Base-by-base conservation (phyloP, 208 protist genomes). In the Wallacemonas sp. region DNA sequence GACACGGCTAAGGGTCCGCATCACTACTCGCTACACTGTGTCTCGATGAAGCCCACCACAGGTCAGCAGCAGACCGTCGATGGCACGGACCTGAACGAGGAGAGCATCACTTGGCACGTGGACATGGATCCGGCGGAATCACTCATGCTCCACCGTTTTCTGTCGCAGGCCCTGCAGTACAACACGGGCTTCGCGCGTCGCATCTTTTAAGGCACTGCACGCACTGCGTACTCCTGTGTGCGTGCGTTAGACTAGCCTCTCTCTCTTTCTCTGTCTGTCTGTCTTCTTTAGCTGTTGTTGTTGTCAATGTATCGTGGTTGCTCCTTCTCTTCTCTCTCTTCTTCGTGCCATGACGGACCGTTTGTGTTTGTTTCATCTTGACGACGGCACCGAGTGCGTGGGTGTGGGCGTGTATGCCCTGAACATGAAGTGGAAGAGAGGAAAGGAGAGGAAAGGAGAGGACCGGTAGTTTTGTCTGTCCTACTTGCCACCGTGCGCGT, bases 61-160 rank as follows among this genome's bases (percentile, higher is more conserved):
- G 77, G 78, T 29, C 76, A 86, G 78, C 71, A 69, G 45, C 71
- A 88, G 67, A 61, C 62, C 10, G 44, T 39, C 12, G 75, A 83
- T 22, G 76, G 75, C 61, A 54, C 55, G 6, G 78, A 84, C 44
- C 66, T 82, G 37, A 67, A 74, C 19, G 82, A 83, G 60, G 83
- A 87, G 34, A 81, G 72, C 46, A 73, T 92, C 37, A 80, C 89
- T 50, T 94, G 89, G 89, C 61, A 48, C 15, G 85, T 88, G 17
- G 57, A 78, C 10, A 66, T 94, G 55, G 83, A 94, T 42, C 50
- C 76, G 0, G 89, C 89, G 10, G 85, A 90, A 73, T 90, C 89
- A 4, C 71, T 94, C 15, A 92, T 94, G 89, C 72, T 94, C 13
- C 83, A 94, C 50, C 89, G 89, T 41, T 94, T 94, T 52, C 75